phyloP scores from a whole-genome alignment of 2,329 filamentous ascomycete genomes.

The Cercospora zeina region DNA sequence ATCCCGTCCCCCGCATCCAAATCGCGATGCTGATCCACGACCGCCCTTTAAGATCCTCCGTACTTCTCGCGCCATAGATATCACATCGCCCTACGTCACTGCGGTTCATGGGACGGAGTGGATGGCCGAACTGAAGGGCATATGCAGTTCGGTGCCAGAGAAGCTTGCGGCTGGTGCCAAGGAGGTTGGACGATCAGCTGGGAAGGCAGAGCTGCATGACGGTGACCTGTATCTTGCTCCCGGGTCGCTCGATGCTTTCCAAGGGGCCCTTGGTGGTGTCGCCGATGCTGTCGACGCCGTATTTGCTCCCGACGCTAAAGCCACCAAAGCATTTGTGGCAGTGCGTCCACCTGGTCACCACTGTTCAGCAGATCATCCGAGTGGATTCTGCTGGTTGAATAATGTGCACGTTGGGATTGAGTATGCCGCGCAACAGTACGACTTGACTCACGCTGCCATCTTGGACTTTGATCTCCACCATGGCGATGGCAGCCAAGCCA shows the following conservation, averaged over 20 bases:
- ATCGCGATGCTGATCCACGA: slow-evolving; percentile 56
- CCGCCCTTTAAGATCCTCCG: slow-evolving; percentile 79
- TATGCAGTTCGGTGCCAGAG: slow-evolving; percentile 78
- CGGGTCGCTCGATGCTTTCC: slow-evolving; percentile 82
- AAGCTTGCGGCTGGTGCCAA: slow-evolving; percentile 75
- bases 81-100: slow-evolving; percentile 76
- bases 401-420: slow-evolving; percentile 97
- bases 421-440: slow-evolving; percentile 79
- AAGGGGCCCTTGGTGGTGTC: slow-evolving; percentile 88
- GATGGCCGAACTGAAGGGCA: slow-evolving; percentile 86
- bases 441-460: slow-evolving; percentile 89
- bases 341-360: slow-evolving; percentile 94
- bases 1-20: slow-evolving; percentile 65
- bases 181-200: slow-evolving; percentile 65
- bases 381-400: slow-evolving; percentile 98
- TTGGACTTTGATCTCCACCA: slow-evolving; percentile 91
- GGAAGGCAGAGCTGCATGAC: slow-evolving; percentile 71
- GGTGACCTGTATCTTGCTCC: slow-evolving; percentile 88
- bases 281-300: slow-evolving; percentile 89
- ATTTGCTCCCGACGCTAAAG: slow-evolving; percentile 56
- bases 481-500: slow-evolving; percentile 91
- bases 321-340: slow-evolving; percentile 75
- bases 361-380: slow-evolving; percentile 84
- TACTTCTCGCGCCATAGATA: slow-evolving; percentile 68
- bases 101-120: slow-evolving; percentile 88